Base-by-base conservation (phyloP, 305 asterid genomes). In the Fraxinus floribunda region DNA sequence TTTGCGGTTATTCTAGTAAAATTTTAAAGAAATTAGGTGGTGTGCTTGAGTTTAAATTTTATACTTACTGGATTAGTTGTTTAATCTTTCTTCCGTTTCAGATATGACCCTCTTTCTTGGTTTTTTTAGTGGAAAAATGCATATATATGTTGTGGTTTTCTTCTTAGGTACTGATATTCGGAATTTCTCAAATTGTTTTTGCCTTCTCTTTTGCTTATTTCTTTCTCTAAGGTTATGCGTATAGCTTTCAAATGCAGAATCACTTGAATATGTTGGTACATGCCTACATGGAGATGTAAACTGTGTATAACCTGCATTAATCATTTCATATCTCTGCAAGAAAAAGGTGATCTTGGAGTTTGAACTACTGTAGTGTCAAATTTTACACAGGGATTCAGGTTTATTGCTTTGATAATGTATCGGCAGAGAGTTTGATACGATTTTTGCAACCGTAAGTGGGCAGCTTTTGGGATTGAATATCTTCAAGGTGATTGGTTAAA, bases 1-100 rank as follows among this genome's bases (percentile, higher is more conserved):
- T 3, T 74, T 16, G 81, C 82, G 76, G 72, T 30, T 44, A 13
- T 49, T 64, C 41, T 15, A 55, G 41, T 81, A 62, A 79, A 80
- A 68, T 55, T 10, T 10, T 10, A 32, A 71, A 70, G 76, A 35
- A 62, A 73, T 82, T 79, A 72, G 85, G 84, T 72, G 66, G 78
- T 55, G 83, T 82, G 82, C 44, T 15, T 82, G 88, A 71, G 71
- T 77, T 73, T 30, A 26, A 68, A 68, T 68, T 30, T 36, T 5
- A 70, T 76, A 80, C 78, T 81, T 83, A 34, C 80, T 74, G 55
- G 66, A 79, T 77, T 35, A 22, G 79, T 55, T 80, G 44, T 66
- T 66, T 30, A 83, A 30, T 81, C 35, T 36, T 75, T 86, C 80
- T 84, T 73, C 55, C 36, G 60, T 85, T 85, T 73, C 72, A 82